phyloP scores from a whole-genome alignment of 805 yeast species.

The Pichia gijzeniarum region DNA sequence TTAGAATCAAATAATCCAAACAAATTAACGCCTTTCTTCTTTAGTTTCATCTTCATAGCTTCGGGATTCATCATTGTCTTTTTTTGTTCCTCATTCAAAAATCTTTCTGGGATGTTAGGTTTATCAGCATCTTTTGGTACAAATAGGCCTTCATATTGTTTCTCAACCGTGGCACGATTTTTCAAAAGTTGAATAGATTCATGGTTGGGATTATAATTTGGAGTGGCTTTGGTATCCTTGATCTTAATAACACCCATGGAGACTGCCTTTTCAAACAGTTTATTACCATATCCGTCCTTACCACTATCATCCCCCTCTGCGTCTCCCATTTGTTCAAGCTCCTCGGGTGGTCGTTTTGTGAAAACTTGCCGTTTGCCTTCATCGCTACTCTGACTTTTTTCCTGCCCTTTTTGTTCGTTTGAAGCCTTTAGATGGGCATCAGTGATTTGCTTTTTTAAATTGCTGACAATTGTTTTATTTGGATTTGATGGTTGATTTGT shows the following conservation, averaged over 20 bases:
- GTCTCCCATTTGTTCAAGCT: constrained; percentile 11
- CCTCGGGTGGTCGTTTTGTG: constrained; percentile 17
- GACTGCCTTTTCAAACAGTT: constrained; percentile 20
- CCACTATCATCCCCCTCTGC: background rate
- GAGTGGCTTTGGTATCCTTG: constrained; percentile 10
- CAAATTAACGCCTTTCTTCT: constrained; percentile 9
- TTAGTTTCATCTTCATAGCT: constrained; percentile 2
- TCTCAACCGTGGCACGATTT: constrained; percentile 21
- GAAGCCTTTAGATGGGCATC: constrained; percentile 6
- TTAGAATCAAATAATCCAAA: constrained; percentile 16
- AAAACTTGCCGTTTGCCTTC: constrained; percentile 9
- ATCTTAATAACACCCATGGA: constrained; percentile 22
- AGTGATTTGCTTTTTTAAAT: constrained; percentile 13
- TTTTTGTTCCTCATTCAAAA: constrained; percentile 14
- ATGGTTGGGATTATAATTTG: constrained; percentile 15
- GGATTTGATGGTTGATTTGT: constrained; percentile 5
- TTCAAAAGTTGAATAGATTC: constrained; percentile 20
- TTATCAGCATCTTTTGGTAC: constrained; percentile 13
- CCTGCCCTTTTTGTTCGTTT: background rate
- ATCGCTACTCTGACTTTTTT: background rate
- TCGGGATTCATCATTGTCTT: constrained; percentile 9
- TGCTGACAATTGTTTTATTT: background rate
- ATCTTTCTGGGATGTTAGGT: constrained; percentile 19
- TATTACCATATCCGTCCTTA: constrained; percentile 8
- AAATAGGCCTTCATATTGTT: constrained; percentile 16